Evolutionary conservation across 169 alveolate species (phyloP), one percentile per base, ranked within the genome.

Genomic region (Toxoplasma gondii): DNA sequence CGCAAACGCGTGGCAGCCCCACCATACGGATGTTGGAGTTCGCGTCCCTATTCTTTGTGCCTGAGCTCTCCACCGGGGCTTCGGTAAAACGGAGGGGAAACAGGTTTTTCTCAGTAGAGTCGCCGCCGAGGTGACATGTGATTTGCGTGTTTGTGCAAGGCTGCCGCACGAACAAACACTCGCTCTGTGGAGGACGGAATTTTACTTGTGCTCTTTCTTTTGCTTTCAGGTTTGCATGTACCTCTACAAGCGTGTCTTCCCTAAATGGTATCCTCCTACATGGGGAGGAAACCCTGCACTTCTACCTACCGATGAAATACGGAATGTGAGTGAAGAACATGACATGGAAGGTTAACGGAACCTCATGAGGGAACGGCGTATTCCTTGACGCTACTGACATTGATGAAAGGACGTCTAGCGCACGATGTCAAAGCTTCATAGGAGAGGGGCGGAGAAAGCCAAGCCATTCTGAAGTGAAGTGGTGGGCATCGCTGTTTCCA

Each of bases 241-340:
- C 92, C 94, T 95, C 83, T 95, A 95, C 95, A 95, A 95, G 69
- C 96, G 97, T 88, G 96, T 95, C 38, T 96, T 94, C 93, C 97
- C 97, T 64, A 94, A 95, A 93, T 96, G 97, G 97, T 92, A 92
- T 82, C 97, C 97, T 17, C 96, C 95, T 43, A 80, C 97, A 24
- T 96, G 97, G 97, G 96, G 96, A 27, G 96, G 96, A 36, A 38
- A 43, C 49, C 92, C 93, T 31, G n/a, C 74, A 67, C 93, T 83
- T 34, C 93, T 64, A 49, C 95, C 95, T 29, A 29, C 53, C 67
- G 93, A 88, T 53, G 84, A 93, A 93, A 0, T 82, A 10, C 78
- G 34, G 5, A 64, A 64, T 24, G 84, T 34, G 49, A 38, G 16
- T 34, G 84, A 38, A 16, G 84, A 74, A 4, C 27, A 34, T n/a